These are phyloP conservation scores for Penicillium psychrofluorescens DNA, from an alignment of 495 filamentous ascomycete species.

Conservation along the genomic window DNA sequence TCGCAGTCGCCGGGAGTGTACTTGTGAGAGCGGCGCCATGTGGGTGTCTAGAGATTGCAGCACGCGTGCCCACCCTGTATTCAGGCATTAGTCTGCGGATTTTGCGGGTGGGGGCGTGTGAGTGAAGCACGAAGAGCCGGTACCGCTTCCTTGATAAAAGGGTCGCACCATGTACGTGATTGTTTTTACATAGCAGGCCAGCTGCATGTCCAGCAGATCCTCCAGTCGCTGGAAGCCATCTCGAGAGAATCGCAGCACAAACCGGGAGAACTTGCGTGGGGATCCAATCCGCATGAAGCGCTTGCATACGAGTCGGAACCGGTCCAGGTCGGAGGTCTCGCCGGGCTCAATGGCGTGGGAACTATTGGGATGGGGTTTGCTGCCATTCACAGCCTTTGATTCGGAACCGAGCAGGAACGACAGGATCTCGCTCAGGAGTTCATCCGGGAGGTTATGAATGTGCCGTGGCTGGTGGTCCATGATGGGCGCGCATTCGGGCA, in stretches of 20 bases:
- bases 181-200: constrained; percentile 55
- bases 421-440: constrained; percentile 53
- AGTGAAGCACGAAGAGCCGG: constrained; percentile 18
- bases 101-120: background rate
- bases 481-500: constrained; percentile 23
- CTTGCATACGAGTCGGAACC: constrained; percentile 53
- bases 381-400: constrained; percentile 1
- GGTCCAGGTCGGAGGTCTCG: constrained; percentile 32
- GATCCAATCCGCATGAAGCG: constrained; percentile 56
- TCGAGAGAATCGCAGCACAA: constrained; percentile 53
- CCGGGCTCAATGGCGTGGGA: constrained; percentile 8
- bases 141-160: constrained; percentile 52
- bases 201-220: constrained; percentile 41
- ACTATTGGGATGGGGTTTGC: background rate
- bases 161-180: constrained; percentile 68
- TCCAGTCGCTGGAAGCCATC: constrained; percentile 52
- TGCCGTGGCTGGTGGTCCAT: constrained; percentile 25
- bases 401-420: constrained; percentile 22
- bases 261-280: constrained; percentile 51
- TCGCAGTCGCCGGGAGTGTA: constrained; percentile 24
- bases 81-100: constrained; percentile 13
- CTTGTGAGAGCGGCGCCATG: constrained; percentile 13
- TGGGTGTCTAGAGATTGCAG: constrained; percentile 13
- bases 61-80: constrained; percentile 26
- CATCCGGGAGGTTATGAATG: constrained; percentile 51